A percentile compares a stretch with the other conserved stretches of the same genome.
Conservation (phyloP, 2,329 filamentous ascomycete species). For the Monosporascus sp. region DNA sequence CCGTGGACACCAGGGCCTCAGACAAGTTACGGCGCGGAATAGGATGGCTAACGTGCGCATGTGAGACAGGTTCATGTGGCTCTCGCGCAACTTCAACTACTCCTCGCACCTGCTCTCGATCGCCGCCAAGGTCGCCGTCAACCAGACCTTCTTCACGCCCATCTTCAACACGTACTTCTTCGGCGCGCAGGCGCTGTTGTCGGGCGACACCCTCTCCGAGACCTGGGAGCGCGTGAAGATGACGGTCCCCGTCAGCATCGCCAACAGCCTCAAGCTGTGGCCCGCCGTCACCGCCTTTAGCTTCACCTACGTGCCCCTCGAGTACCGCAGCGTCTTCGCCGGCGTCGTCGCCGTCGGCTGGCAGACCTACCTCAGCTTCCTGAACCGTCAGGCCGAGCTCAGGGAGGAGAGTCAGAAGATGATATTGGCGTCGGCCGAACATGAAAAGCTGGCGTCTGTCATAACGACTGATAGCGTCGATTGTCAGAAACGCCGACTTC, state of each 20-base stretch:
- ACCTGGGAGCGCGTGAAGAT: slow-evolving; percentile 65
- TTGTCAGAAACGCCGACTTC: not conserved
- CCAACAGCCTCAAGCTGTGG: slow-evolving; percentile 84
- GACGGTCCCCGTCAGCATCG: slow-evolving; percentile 70
- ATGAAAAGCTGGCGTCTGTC: not conserved
- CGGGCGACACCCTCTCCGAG: slow-evolving; percentile 60
- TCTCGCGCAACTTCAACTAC: slow-evolving; percentile 81
- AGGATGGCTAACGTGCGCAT: not conserved
- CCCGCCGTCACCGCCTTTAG: slow-evolving; percentile 80
- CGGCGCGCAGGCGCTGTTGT: slow-evolving; percentile 68
- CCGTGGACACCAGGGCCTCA: not conserved
- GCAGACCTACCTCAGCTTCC: slow-evolving; percentile 83
- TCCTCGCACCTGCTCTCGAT: slow-evolving; percentile 66
- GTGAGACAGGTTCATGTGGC: slow-evolving; percentile 64
- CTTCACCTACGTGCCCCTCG: slow-evolving; percentile 75
- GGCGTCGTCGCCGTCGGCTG: slow-evolving; percentile 78
- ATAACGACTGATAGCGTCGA: not conserved
- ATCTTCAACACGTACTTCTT: slow-evolving; percentile 83
- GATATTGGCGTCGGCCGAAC: not conserved
- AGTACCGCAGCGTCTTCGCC: slow-evolving; percentile 76
- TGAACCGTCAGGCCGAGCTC: slow-evolving; percentile 69
- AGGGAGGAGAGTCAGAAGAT: slow-evolving; percentile 32
- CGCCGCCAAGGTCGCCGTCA: slow-evolving; percentile 70
- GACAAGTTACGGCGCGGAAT: not conserved
- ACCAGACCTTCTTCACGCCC: slow-evolving; percentile 77